A percentile compares a stretch with the other conserved stretches of the same genome.
Conservation (phyloP, 208 protist species). For the Leishmania gerbilli region DNA sequence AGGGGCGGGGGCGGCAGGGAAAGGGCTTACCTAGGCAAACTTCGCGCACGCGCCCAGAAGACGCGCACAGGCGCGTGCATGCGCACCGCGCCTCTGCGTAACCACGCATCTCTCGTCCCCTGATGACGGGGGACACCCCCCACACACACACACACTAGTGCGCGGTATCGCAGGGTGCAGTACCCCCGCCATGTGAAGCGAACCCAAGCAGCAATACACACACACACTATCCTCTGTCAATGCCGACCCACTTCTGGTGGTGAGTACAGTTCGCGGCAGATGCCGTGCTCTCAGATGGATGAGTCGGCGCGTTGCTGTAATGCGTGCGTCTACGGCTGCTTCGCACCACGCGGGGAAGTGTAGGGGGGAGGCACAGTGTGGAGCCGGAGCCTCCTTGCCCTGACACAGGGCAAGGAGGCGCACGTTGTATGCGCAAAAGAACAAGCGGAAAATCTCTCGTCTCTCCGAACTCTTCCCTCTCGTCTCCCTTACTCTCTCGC, state of each 20-base stretch:
- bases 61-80: not conserved
- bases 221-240: too few relatives aligned
- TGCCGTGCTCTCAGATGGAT: not conserved
- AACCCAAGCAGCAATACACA: too few relatives aligned
- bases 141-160: too few relatives aligned
- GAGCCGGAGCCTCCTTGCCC: not conserved
- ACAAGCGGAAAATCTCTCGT: not conserved
- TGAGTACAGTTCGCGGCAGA: too few relatives aligned
- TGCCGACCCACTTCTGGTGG: too few relatives aligned
- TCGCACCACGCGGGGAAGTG: not conserved
- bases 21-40: not conserved
- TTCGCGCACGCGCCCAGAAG: not conserved
- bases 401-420: not conserved
- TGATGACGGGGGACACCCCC: too few relatives aligned
- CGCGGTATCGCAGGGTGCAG: not conserved
- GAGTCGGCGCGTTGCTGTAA: not conserved
- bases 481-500: not conserved
- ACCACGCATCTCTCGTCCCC: not conserved
- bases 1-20: not conserved
- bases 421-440: not conserved
- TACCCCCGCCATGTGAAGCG: too few relatives aligned
- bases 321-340: not conserved
- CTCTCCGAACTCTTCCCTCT: not conserved
- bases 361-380: not conserved
- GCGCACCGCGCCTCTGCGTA: not conserved